phyloP scores from a whole-genome alignment of 139 green algal species.

The Diplosphaera chodatii region DNA sequence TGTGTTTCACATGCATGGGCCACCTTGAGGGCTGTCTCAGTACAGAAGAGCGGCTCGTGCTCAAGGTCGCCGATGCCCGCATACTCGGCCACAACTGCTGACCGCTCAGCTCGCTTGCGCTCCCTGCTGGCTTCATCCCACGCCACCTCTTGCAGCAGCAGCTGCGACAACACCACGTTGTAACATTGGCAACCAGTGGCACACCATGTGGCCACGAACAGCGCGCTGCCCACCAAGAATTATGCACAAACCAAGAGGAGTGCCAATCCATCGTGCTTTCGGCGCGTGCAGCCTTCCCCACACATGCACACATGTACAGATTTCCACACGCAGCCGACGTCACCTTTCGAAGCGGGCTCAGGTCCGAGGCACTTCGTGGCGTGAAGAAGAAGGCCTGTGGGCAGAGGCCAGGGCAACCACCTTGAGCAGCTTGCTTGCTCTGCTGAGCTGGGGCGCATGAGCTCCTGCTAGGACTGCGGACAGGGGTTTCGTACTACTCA shows the following conservation, averaged over 20 bases:
- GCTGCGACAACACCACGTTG: not conserved
- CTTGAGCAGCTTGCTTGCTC: too few species aligned
- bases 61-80: not conserved
- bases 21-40: not conserved
- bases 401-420: too few species aligned
- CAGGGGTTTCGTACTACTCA: too few species aligned
- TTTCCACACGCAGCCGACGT: not conserved
- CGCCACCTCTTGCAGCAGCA: not conserved
- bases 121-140: not conserved
- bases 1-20: too few species aligned
- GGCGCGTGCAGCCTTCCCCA: too few species aligned
- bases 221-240: too few species aligned
- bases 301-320: not conserved
- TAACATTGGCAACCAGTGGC: too few species aligned
- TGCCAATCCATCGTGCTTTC: too few species aligned
- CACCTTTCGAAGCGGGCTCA: not conserved
- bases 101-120: not conserved
- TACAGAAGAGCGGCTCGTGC: not conserved
- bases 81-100: not conserved
- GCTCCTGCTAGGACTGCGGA: too few species aligned
- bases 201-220: too few species aligned
- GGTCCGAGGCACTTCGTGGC: not conserved
- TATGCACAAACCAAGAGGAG: not conserved
- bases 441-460: too few species aligned
- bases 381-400: not conserved